Base-by-base conservation (phyloP, 768 basidiomycete species). In the Mycena chlorophos region DNA sequence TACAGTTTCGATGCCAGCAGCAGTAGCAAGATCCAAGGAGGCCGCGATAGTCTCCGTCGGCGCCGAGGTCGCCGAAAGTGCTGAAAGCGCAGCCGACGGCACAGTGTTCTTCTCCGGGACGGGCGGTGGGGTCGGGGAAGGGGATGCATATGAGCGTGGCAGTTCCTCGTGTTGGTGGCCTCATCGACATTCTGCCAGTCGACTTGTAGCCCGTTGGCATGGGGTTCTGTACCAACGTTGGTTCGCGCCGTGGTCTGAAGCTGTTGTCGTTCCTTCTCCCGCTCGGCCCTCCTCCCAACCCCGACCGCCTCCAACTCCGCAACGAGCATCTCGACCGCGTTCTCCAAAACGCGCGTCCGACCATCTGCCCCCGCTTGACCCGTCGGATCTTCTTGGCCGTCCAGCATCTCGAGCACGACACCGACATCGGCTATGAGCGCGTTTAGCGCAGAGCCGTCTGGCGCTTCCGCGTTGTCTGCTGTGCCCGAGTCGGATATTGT, bases 301-400 rank as follows among this genome's bases (percentile, higher is more conserved):
- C 67, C 68, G 59, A 64, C n/a, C n/a, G n/a, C 61, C 57, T 84
- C 75, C 39, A 91, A 66, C 64, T 91, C 88, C 40, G 72, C 71
- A 34, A 76, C 71, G n/a, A 91, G 69, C 2, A 75, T 69, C 26
- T 77, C 73, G 8, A 87, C 76, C 0, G 82, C 75, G 10, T 73
- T 70, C 56, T 81, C 73, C 1, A 81, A 80, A 0, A 79, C 71
- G 10, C 80, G 50, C 16, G 86, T 68, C 26, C 87, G 73, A 2
- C 80, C 86, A 30, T 84, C 60, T 1, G 80, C 75, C 2, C 82
- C 86, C 0, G 77, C 71, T 1, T 73, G 63, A 17, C 61, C 65
- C 42, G 61, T 23, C 5, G 57, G 22, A 71, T 8, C 31, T 20
- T 10, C 12, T 5, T 5, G 66, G 1, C 68, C 71, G 46, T 78